These are phyloP conservation scores for Metschnikowia noctiluminum DNA, from an alignment of 805 yeast species.

Conservation along the genomic window DNA sequence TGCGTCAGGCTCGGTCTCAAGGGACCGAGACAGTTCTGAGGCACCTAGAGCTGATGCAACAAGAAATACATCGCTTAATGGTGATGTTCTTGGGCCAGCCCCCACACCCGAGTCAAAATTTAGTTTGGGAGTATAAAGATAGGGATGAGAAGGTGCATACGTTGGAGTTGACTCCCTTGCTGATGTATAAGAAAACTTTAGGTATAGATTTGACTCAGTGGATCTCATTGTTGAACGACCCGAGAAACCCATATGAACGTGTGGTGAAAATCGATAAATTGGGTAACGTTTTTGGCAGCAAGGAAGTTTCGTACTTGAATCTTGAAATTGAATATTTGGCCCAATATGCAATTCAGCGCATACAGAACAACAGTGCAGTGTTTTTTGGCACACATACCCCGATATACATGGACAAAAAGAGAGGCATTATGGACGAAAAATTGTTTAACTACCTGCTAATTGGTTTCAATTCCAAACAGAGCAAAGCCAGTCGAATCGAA, in stretches of 20 bases:
- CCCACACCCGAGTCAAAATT: conserved; percentile 12
- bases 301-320: conserved; percentile 19
- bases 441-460: conserved; percentile 18
- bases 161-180: conserved; percentile 18
- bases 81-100: conserved; percentile 21
- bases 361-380: conserved; percentile 18
- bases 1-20: conserved; percentile 7
- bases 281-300: conserved; percentile 20
- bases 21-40: not conserved
- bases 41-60: conserved; percentile 13
- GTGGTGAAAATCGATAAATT: conserved; percentile 17
- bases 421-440: conserved; percentile 20
- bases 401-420: conserved; percentile 20
- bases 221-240: conserved; percentile 21
- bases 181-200: conserved; percentile 16
- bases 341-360: conserved; percentile 15
- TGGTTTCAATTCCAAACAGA: conserved; percentile 14
- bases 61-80: conserved; percentile 19
- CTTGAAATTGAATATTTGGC: conserved; percentile 16
- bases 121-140: conserved; percentile 18
- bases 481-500: conserved; percentile 18
- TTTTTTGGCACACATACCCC: conserved; percentile 23
- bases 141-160: conserved; percentile 15
- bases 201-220: conserved; percentile 16
- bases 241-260: conserved; percentile 18